Conservation (phyloP, 345 rosid genomes). For the Rhodamnia argentea region DNA sequence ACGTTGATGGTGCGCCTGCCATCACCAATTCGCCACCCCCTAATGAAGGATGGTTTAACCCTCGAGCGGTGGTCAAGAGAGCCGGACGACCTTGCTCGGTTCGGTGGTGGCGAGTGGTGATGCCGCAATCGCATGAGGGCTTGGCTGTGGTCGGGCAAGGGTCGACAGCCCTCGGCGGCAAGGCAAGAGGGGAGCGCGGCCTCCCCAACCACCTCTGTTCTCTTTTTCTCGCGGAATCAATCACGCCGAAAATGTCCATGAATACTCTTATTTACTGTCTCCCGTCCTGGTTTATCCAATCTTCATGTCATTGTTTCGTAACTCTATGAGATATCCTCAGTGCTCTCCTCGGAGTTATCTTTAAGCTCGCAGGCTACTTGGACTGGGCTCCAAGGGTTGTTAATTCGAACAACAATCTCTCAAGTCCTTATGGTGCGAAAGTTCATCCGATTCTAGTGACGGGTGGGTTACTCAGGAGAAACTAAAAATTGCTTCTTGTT, state of each 20-base stretch:
- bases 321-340: background rate
- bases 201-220: no score
- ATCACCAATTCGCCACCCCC: no score
- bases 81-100: no score
- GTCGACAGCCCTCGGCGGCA: no score
- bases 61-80: no score
- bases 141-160: no score
- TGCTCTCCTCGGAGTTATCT: background rate
- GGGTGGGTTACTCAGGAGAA: slow-evolving; percentile 15
- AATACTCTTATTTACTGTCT: background rate
- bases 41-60: no score
- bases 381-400: slow-evolving; percentile 77
- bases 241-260: background rate
- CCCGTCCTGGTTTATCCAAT: background rate
- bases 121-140: no score
- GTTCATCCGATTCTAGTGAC: slow-evolving; percentile 76
- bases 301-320: background rate
- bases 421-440: slow-evolving; percentile 71
- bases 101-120: no score
- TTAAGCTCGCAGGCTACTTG: slow-evolving; percentile 56
- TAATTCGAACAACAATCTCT: slow-evolving; percentile 54
- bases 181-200: no score
- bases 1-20: no score
- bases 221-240: background rate
- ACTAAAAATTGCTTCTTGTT: background rate